A percentile compares a stretch with the other conserved stretches of the same genome.
Conservation (phyloP, 73 alveolate genomes). For the Durusdinium trenchii region DNA sequence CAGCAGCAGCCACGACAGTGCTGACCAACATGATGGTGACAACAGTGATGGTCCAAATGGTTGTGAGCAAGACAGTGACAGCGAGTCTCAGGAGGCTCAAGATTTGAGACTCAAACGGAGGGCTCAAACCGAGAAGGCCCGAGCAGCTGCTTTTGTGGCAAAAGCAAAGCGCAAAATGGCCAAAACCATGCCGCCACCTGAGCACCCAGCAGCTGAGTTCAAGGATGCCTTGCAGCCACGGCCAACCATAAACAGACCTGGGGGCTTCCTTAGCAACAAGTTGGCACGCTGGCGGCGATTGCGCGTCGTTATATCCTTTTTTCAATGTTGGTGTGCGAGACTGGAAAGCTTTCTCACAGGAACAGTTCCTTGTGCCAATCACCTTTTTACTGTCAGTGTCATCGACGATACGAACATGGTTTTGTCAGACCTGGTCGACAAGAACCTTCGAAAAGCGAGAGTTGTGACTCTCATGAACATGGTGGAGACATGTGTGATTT, state of each 20-base stretch:
- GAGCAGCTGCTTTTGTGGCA: background rate
- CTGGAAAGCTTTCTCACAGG: background rate
- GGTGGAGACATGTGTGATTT: background rate
- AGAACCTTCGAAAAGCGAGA: background rate
- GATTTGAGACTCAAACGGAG: no score
- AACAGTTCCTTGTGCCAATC: background rate
- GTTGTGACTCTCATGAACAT: background rate
- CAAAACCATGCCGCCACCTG: no score
- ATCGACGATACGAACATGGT: background rate
- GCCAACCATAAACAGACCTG: background rate
- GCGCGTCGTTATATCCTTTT: background rate
- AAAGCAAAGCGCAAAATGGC: no score
- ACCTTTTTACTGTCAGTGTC: background rate
- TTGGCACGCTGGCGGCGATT: background rate
- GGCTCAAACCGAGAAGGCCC: background rate
- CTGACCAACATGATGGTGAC: no score
- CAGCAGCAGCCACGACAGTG: no score
- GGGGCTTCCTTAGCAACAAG: background rate
- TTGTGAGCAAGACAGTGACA: no score
- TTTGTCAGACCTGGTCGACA: background rate
- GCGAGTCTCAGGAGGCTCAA: no score
- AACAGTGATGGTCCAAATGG: no score
- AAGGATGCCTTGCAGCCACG: background rate
- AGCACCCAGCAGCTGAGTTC: background rate
- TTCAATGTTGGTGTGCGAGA: background rate